Base-by-base conservation (phyloP, 495 filamentous ascomycete species). In the Penicillium lagena region DNA sequence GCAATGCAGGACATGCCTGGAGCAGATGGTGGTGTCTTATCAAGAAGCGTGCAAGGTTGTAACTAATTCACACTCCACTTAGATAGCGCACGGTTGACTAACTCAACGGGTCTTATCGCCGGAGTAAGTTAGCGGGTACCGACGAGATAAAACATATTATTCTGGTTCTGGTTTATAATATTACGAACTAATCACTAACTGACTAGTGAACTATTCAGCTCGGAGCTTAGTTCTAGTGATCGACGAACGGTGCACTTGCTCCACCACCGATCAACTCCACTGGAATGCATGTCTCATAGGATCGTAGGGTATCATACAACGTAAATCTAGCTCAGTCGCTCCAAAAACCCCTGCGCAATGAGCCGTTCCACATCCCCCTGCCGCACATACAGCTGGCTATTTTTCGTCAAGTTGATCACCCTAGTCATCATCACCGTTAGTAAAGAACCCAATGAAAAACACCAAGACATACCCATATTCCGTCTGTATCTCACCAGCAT, bases 401-500 rank as follows among this genome's bases (percentile, higher is more conserved):
- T 97, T 65, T 95, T 97, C 29, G 87, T 96, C 64, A 99, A 76
- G 46, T 87, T 96, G 55, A 99, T 96, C 12, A 90, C 86, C 15
- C 91, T 97, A 52, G 2, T 6, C 2, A 22, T 22, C 22, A 22
- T 22, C 22, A 6, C 4, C 22, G 22, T 22, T 22, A 22, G 22
- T 22, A 39, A 29, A 42, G 9, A 50, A 49, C 5, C 14, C 30
- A 38, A 39, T 13, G 27, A 44, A 17, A 44, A 29, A 31, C 7
- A 50, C 37, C 22, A 13, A 45, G 37, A 35, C 46, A 66, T 78
- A 96, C 89, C 94, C 94, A 64, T 97, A 99, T 71, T 99, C 94
- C 9, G 94, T 99, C 69, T 99, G 93, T 50, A 99, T 95, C 73
- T 97, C 93, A 17, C 94, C 94, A 35, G 91, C 94, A 72, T 99